These are phyloP conservation scores for Hemisphaericaspora subhashii DNA, from an alignment of 1,139 yeast species.

Conservation along the genomic window DNA sequence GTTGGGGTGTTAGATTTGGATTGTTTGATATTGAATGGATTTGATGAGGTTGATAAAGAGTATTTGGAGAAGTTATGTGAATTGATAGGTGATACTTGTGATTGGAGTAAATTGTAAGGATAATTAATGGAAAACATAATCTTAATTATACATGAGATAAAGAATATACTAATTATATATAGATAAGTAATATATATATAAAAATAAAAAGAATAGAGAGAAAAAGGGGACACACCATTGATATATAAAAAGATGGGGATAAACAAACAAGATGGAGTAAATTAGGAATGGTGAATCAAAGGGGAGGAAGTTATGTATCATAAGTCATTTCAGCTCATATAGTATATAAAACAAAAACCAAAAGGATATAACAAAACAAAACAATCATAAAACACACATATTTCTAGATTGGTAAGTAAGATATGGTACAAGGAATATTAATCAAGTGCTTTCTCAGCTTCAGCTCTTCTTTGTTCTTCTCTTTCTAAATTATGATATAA, in stretches of 20 bases:
- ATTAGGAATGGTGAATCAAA: neutral
- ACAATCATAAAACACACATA: neutral
- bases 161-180: neutral
- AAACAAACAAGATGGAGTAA: too few species aligned
- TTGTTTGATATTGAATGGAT: constrained; percentile 64
- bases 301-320: neutral
- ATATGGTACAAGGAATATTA: too few species aligned
- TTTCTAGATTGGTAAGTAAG: too few species aligned
- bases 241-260: neutral
- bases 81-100: constrained; percentile 50
- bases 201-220: neutral
- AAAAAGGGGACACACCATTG: neutral
- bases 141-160: constrained; percentile 1
- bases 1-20: constrained; percentile 88
- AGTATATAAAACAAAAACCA: neutral
- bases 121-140: neutral
- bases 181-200: neutral
- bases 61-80: constrained; percentile 61
- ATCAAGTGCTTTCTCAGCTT: constrained; percentile 17
- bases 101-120: constrained; percentile 23
- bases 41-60: constrained; percentile 59
- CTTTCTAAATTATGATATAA: constrained; percentile 74
- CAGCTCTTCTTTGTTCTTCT: constrained; percentile 69
- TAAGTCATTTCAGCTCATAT: constrained; percentile 2
- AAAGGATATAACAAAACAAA: neutral